Conservation (phyloP, 108 stramenopile species). For the Nannochloropsis oceanica region DNA sequence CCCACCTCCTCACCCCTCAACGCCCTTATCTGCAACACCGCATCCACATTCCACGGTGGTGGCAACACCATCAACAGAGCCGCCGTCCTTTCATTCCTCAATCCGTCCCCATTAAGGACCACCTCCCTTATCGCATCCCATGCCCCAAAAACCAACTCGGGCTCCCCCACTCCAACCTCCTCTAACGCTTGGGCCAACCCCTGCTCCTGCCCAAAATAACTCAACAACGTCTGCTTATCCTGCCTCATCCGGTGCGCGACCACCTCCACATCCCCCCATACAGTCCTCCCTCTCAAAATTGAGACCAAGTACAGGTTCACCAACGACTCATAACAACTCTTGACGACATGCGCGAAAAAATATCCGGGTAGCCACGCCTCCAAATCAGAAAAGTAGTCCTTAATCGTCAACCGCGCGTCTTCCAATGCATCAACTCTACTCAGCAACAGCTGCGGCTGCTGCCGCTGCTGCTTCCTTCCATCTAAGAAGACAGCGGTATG, state of each 20-base stretch:
- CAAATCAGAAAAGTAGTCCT: neutral
- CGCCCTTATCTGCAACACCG: neutral
- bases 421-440: neutral
- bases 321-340: neutral
- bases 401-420: neutral
- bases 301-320: neutral
- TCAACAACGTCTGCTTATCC: neutral
- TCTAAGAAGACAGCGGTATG: neutral
- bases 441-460: neutral
- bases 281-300: neutral
- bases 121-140: neutral
- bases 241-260: neutral
- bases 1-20: neutral
- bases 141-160: neutral
- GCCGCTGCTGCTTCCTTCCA: neutral
- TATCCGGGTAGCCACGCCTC: neutral
- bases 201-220: neutral
- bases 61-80: neutral
- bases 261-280: neutral
- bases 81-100: neutral
- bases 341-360: neutral
- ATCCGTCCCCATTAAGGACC: neutral
- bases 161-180: neutral
- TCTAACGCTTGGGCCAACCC: neutral
- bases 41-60: neutral